Conservation (phyloP, 371 early-diverging fungal species). For the Syncephalastrum sp. region DNA sequence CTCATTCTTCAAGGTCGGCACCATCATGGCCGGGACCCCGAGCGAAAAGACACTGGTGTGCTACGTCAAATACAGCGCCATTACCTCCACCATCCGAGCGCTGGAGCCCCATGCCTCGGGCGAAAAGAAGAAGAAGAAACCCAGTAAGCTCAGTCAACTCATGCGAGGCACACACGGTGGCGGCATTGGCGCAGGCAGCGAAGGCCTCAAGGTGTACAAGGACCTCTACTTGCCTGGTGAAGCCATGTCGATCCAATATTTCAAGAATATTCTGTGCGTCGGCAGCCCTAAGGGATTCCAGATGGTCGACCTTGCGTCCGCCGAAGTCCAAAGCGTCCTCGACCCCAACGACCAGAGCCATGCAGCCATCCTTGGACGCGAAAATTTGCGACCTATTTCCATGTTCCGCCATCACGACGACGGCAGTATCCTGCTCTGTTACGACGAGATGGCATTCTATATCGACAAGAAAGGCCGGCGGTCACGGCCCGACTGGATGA, state of each 20-base stretch:
- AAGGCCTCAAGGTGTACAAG: slow-evolving; percentile 62
- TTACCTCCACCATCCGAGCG: slow-evolving; percentile 69
- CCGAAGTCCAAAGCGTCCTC: slow-evolving; percentile 54
- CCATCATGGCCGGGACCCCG: slow-evolving; percentile 57
- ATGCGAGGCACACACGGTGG: slow-evolving; percentile 35
- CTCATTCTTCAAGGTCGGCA: slow-evolving; percentile 85
- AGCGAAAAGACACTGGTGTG: slow-evolving; percentile 53
- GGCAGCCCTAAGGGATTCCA: slow-evolving; percentile 93
- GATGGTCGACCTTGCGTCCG: slow-evolving; percentile 77
- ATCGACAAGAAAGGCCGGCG: slow-evolving; percentile 43
- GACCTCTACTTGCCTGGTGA: slow-evolving; percentile 88
- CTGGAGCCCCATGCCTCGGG: slow-evolving; percentile 61
- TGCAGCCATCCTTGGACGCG: slow-evolving; percentile 19
- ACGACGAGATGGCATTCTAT: slow-evolving; percentile 57
- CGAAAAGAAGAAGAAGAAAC: slow-evolving; percentile 54
- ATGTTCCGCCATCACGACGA: slow-evolving; percentile 69
- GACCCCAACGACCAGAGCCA: slow-evolving; percentile 29
- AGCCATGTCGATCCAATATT: slow-evolving; percentile 76
- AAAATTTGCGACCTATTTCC: slow-evolving; percentile 62
- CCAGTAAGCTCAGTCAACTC: slow-evolving; percentile 35
- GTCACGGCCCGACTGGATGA: slow-evolving; percentile 24
- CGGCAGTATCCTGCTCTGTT: slow-evolving; percentile 83
- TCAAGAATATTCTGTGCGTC: slow-evolving; percentile 81
- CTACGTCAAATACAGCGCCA: slow-evolving; percentile 64
- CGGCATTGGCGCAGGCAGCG: slow-evolving; percentile 47